Percentiles rank a stretch among this genome's conserved stretches.
phyloP scores from a whole-genome alignment of 352 stramenopile genomes.

The Phytophthora tentaculata region DNA sequence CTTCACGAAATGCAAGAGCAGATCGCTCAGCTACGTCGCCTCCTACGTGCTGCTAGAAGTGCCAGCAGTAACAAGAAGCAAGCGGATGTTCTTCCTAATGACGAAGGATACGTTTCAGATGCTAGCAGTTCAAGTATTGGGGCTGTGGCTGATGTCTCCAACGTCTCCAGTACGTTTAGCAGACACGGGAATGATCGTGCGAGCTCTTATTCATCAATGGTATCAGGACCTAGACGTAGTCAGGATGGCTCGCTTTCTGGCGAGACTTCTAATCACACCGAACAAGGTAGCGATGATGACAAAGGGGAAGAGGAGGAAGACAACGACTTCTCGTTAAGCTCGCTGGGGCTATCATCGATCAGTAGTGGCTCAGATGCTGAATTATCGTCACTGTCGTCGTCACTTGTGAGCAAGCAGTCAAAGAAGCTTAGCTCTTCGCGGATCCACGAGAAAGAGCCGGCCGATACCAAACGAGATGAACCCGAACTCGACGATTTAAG shows the following conservation, averaged over 20 bases:
- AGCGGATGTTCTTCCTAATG: constrained; percentile 3
- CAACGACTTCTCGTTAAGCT: constrained; percentile 49
- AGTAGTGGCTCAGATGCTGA: constrained; percentile 55
- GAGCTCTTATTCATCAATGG: constrained; percentile 32
- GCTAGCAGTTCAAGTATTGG: constrained; percentile 34
- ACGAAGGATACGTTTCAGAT: constrained; percentile 32
- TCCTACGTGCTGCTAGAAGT: constrained; percentile 44
- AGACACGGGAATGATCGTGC: constrained; percentile 19
- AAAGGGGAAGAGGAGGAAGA: constrained; percentile 10
- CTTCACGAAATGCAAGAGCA: constrained; percentile 78
- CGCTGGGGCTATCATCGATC: constrained; percentile 68
- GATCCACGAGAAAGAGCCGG: neutral
- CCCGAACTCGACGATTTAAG: constrained; percentile 13
- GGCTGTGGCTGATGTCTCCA: constrained; percentile 31
- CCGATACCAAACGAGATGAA: neutral
- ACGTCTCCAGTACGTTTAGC: constrained; percentile 32
- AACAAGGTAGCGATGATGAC: constrained; percentile 12
- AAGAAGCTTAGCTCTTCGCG: constrained; percentile 14
- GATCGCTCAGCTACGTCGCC: constrained; percentile 55
- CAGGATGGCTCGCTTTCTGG: constrained; percentile 12
- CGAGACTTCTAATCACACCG: constrained; percentile 16
- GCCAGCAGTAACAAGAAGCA: constrained; percentile 29
- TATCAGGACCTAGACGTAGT: constrained; percentile 19
- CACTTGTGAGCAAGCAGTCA: constrained; percentile 38
- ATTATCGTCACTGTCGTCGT: constrained; percentile 73